Conservation (phyloP, 2,329 filamentous ascomycete genomes). For the Fusarium cyanostomum region DNA sequence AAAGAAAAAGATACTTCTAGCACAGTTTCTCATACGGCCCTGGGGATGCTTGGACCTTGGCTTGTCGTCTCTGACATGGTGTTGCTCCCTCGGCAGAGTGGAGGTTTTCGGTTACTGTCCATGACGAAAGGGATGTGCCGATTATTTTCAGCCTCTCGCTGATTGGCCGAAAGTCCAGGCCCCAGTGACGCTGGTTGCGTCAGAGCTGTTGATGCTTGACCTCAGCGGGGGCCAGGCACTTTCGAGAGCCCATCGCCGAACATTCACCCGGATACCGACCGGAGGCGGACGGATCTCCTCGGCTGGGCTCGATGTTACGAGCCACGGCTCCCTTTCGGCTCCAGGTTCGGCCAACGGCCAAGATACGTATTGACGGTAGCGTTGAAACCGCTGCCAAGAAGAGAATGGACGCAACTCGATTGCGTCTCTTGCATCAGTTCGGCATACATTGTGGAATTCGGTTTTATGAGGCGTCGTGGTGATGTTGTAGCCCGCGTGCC, state of each 20-base stretch:
- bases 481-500: neutral
- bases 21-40: slow-evolving; percentile 36
- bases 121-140: slow-evolving; percentile 45
- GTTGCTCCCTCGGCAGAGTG: slow-evolving; percentile 43
- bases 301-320: slow-evolving; percentile 39
- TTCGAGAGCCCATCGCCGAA: slow-evolving; percentile 36
- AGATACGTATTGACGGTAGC: neutral
- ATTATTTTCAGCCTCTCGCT: slow-evolving; percentile 41
- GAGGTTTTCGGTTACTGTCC: slow-evolving; percentile 44
- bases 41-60: slow-evolving; percentile 11
- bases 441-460: neutral
- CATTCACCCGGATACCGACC: slow-evolving; percentile 42
- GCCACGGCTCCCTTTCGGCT: slow-evolving; percentile 33
- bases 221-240: slow-evolving; percentile 19
- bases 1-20: slow-evolving; percentile 21
- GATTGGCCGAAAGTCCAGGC: slow-evolving; percentile 22
- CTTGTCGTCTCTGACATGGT: slow-evolving; percentile 16
- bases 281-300: slow-evolving; percentile 38
- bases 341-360: slow-evolving; percentile 14
- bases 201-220: slow-evolving; percentile 25
- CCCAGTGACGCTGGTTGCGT: slow-evolving; percentile 39
- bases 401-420: neutral
- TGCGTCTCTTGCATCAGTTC: neutral
- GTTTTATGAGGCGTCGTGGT: neutral
- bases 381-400: neutral